These are phyloP conservation scores for Hymenochaete sp. DNA, from an alignment of 1,284 basidiomycete genomes.

Conservation along the genomic window DNA sequence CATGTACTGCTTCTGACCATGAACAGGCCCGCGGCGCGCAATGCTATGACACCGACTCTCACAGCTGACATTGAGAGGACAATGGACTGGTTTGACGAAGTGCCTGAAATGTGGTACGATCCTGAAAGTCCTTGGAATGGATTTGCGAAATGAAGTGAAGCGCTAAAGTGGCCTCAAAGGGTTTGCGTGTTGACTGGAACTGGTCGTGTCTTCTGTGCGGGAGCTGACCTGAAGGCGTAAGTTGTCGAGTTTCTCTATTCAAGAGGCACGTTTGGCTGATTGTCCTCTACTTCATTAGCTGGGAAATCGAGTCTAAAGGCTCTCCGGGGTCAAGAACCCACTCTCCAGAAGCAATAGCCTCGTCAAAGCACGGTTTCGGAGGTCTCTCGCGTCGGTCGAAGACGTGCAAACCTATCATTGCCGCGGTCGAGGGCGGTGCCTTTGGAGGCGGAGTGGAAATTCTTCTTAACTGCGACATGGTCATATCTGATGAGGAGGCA, in stretches of 20 bases:
- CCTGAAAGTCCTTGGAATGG: neutral
- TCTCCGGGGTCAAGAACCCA: too few relatives aligned
- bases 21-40: conserved; percentile 66
- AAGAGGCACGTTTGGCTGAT: too few relatives aligned
- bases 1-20: conserved; percentile 68
- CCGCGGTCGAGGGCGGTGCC: conserved; percentile 73
- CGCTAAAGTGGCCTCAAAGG: conserved; percentile 33
- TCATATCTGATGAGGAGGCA: conserved; percentile 65
- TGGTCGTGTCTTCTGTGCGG: conserved; percentile 74
- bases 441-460: conserved; percentile 80
- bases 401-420: conserved; percentile 71
- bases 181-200: conserved; percentile 70
- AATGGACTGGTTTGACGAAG: conserved; percentile 72
- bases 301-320: too few relatives aligned
- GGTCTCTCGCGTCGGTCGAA: conserved; percentile 59
- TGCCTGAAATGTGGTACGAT: conserved; percentile 61
- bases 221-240: conserved; percentile 68
- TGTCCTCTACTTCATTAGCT: too few relatives aligned
- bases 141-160: too few relatives aligned
- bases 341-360: conserved; percentile 27
- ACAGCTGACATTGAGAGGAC: conserved; percentile 44
- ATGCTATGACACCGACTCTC: conserved; percentile 64
- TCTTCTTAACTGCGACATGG: conserved; percentile 74
- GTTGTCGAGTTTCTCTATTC: conserved; percentile 21
- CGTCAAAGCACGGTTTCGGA: conserved; percentile 61